Base-by-base conservation (phyloP, 495 filamentous ascomycete genomes). In the Entonaema liquescens region DNA sequence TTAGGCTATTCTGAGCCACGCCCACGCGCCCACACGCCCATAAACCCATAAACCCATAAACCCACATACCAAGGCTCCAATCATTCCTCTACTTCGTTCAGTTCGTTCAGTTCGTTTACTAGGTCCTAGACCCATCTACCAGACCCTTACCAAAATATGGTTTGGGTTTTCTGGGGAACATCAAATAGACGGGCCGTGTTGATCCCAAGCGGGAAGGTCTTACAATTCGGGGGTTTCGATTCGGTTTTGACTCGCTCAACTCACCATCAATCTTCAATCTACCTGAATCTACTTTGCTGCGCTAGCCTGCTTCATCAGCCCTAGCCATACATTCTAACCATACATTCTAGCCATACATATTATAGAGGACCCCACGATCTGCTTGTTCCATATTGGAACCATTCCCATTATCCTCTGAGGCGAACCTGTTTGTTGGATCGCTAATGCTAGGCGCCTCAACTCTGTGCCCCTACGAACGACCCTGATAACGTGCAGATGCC, bases 131-230 rank as follows among this genome's bases (percentile, higher is more conserved):
- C n/a, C 23, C 50, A 13, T 47, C 12, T 23, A 47, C 42, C 9
- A 47, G 19, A 23, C 17, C 42, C 42, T 47, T 9, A n/a, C 15
- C 21, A 26, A 17, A 23, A 23, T 57, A 38, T 23, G 31, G 29
- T 23, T 57, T 57, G 54, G 54, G 29, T 57, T 38, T 57, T 33
- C 54, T 57, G 54, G 54, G 54, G 54, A 57, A 25, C 31, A 23
- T 57, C 11, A 28, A 38, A 21, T 36, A 35, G 15, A 38, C 23
- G 29, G 31, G 29, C 33, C 31, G 19, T 38, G 54, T 25, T 53
- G 33, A 59, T 59, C 49, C 60, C 54, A 69, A 69, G 49, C 50
- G 31, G 60, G 67, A 65, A 70, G 67, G 60, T 70, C 40, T 21
- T 61, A 55, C 52, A 28, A 8, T 59, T 21, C 12, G 47, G 50